phyloP scores from a whole-genome alignment of 2,329 filamentous ascomycete species.

The Hypoxylon sp. region DNA sequence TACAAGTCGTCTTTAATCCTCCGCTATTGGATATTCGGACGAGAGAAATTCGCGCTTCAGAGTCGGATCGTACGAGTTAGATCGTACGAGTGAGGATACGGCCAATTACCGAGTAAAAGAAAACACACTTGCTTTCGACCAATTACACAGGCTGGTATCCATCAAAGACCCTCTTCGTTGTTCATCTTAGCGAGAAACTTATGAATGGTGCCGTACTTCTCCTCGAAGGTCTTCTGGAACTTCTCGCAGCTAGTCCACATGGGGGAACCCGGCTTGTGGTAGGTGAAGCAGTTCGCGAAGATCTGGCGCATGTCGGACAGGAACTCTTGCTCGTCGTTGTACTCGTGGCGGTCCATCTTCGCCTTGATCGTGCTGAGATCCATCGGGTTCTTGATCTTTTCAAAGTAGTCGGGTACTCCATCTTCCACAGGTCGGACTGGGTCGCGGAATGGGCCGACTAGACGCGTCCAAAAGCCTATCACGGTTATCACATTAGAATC shows the following conservation, averaged over 20 bases:
- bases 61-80: not conserved
- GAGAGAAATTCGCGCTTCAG: not conserved
- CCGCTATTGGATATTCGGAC: too few species aligned
- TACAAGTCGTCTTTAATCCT: not conserved
- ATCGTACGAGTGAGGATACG: not conserved
- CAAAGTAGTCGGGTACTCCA: conserved; percentile 70
- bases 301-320: conserved; percentile 69
- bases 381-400: conserved; percentile 71
- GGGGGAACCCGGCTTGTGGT: conserved; percentile 67
- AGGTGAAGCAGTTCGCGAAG: conserved; percentile 73
- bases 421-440: conserved; percentile 68
- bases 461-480: conserved; percentile 73
- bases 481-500: conserved; percentile 9
- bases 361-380: conserved; percentile 69
- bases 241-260: conserved; percentile 68
- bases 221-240: conserved; percentile 68
- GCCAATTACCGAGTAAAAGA: not conserved
- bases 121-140: not conserved
- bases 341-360: conserved; percentile 68
- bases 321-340: conserved; percentile 66
- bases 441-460: conserved; percentile 71
- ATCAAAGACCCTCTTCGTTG: conserved; percentile 54
- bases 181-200: conserved; percentile 70
- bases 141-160: not conserved
- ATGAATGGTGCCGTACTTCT: conserved; percentile 69